Base-by-base conservation (phyloP, 495 filamentous ascomycete genomes). In the Parathielavia appendiculata region DNA sequence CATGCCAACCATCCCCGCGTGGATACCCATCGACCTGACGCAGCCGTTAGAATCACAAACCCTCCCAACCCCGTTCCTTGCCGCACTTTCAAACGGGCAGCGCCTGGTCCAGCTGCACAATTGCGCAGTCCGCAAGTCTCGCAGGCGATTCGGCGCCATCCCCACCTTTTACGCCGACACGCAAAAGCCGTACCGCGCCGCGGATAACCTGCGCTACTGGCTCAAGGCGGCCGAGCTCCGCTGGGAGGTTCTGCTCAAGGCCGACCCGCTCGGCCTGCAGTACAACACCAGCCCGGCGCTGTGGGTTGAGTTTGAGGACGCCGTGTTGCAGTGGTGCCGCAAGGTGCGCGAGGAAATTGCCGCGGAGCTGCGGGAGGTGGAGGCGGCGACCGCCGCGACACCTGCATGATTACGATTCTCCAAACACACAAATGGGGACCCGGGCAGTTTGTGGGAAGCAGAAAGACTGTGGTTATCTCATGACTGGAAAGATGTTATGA, bases 161-260 rank as follows among this genome's bases (percentile, higher is more conserved):
- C 89, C 87, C 36, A 78, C 77, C 1, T 96, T 86, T 69, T 93
- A 98, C 66, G 83, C 85, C 13, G 90, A 98, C 68, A 90, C 92
- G 10, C 85, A 83, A 38, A 97, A 97, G 72, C 95, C 95, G 0
- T 98, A 98, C 68, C 87, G 93, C 53, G 83, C 84, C 54, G 90
- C 92, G 0, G 95, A 98, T 52, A 98, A 98, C 66, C 80, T 98
- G 38, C 82, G 90, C 12, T 98, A 85, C 76, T 98, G 93, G 92
- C 79, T 89, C 69, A 98, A 98, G 73, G 95, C 95, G 19, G 90
- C 91, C 7, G 90, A 97, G 73, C 79, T 97, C 51, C 83, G 93
- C 23, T 98, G 92, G 89, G 95, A 97, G 73, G 81, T 90, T 19
- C 82, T 89, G 58, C 77, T 97, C 54, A 84, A 89, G 64, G 79